A percentile compares a stretch with the other conserved stretches of the same genome.
Evolutionary conservation across 495 filamentous ascomycete species (phyloP).

Genomic region (Lepidopterella palustris): DNA sequence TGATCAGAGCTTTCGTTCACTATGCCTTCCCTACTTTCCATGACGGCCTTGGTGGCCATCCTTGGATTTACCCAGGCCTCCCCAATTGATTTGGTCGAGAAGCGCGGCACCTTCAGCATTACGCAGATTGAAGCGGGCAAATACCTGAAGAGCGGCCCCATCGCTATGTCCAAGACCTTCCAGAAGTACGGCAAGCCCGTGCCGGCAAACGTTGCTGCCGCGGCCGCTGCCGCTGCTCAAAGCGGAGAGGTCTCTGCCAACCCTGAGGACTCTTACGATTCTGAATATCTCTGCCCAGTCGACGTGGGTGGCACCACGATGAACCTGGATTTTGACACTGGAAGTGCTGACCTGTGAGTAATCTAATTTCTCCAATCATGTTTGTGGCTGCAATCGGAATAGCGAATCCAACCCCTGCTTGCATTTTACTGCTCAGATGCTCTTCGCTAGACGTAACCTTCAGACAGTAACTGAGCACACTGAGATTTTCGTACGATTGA

Average conservation of each 20-base stretch:
- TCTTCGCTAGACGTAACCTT: conserved; percentile 10
- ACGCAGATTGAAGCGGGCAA: conserved; percentile 14
- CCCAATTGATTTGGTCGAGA: conserved; percentile 16
- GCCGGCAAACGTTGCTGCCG: conserved; percentile 35
- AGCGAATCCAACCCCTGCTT: conserved; percentile 3
- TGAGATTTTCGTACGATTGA: neutral
- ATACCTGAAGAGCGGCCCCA: conserved; percentile 24
- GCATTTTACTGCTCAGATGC: conserved; percentile 4
- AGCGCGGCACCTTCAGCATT: conserved; percentile 22
- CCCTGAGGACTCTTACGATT: conserved; percentile 50
- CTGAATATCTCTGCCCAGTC: conserved; percentile 63
- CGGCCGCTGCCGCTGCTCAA: conserved; percentile 38
- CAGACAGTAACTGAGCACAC: neutral
- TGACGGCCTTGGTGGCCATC: conserved; percentile 17
- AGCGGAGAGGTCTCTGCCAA: conserved; percentile 46
- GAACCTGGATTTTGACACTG: conserved; percentile 69
- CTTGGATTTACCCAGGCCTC: conserved; percentile 11
- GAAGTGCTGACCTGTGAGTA: conserved; percentile 66
- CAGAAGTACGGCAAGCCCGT: conserved; percentile 39
- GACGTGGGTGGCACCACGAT: conserved; percentile 56
- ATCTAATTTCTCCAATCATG: conserved; percentile 2
- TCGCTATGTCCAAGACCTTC: conserved; percentile 11
- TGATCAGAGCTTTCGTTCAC: neutral
- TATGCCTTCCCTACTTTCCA: conserved; percentile 21
- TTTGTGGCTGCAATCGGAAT: neutral